A percentile compares a stretch with the other conserved stretches of the same genome.
phyloP scores from a whole-genome alignment of 2,329 filamentous ascomycete genomes.

The Cytospora schulzeri region DNA sequence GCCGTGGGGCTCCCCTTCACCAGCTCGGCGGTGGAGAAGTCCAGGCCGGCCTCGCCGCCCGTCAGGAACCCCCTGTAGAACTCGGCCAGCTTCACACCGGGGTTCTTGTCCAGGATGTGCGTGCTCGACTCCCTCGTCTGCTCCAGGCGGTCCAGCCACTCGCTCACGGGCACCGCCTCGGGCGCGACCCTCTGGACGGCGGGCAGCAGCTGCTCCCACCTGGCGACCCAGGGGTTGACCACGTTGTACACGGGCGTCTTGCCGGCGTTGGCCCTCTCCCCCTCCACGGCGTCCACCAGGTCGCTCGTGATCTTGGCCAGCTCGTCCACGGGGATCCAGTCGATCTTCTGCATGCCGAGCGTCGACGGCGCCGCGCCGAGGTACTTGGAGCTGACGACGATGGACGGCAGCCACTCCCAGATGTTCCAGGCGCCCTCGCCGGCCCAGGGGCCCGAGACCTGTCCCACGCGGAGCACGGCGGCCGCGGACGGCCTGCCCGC shows the following conservation, averaged over 20 bases:
- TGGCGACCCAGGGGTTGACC: constrained; percentile 17
- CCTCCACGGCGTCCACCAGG: constrained; percentile 29
- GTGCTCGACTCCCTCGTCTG: constrained; percentile 16
- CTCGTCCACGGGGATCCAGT: constrained; percentile 36
- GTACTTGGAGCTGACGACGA: constrained; percentile 34
- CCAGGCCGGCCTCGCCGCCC: background rate
- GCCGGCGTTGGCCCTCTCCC: background rate
- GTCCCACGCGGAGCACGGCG: constrained; percentile 33
- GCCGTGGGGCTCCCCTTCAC: constrained; percentile 17
- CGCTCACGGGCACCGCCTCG: constrained; percentile 10
- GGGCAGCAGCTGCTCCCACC: constrained; percentile 16
- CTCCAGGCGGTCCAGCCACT: constrained; percentile 19
- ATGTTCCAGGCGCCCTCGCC: constrained; percentile 33
- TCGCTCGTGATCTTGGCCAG: constrained; percentile 33
- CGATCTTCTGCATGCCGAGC: constrained; percentile 30
- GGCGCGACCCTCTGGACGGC: constrained; percentile 11
- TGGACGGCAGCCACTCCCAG: constrained; percentile 35
- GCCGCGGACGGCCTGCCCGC: constrained; percentile 22
- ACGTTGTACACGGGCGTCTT: constrained; percentile 19
- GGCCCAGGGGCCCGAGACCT: constrained; percentile 33
- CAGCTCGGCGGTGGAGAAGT: constrained; percentile 17
- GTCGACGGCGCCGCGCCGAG: constrained; percentile 31
- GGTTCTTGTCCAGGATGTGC: constrained; percentile 21
- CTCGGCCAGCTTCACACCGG: constrained; percentile 21
- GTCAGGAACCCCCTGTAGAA: constrained; percentile 22